Evolutionary conservation across 2,329 filamentous ascomycete species (phyloP).

Genomic region (Aspergillus ochraceoroseus): DNA sequence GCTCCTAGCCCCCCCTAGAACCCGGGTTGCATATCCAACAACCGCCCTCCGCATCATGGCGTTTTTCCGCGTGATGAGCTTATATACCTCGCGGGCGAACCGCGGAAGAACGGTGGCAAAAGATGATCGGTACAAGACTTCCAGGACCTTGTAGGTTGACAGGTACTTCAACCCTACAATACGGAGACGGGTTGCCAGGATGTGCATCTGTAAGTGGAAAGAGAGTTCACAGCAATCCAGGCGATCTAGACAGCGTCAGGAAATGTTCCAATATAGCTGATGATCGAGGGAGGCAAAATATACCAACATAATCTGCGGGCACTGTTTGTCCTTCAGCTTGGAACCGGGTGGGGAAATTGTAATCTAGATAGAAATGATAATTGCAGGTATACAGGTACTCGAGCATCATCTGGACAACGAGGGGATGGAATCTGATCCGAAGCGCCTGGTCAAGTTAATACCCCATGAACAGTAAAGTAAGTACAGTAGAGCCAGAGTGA

Average conservation of each 20-base stretch:
- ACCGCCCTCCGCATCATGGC: background rate
- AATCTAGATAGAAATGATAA: constrained; percentile 3
- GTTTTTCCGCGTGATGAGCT: background rate
- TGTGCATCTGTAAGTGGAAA: constrained; percentile 5
- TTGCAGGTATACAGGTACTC: constrained; percentile 6
- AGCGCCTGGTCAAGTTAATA: too few species aligned
- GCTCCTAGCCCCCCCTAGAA: background rate
- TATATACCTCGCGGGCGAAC: constrained; percentile 10
- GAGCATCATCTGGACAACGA: constrained; percentile 5
- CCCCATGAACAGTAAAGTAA: too few species aligned
- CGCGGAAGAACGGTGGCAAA: constrained; percentile 8
- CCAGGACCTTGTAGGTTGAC: background rate
- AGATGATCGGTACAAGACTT: background rate
- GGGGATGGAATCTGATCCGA: constrained; percentile 4
- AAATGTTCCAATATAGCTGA: too few species aligned
- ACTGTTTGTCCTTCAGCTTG: constrained; percentile 2
- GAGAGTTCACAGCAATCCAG: constrained; percentile 7
- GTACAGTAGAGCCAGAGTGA: too few species aligned
- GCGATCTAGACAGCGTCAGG: constrained; percentile 2
- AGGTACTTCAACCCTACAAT: background rate
- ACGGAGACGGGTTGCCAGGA: constrained; percentile 1
- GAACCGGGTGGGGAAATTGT: constrained; percentile 3
- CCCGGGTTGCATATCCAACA: background rate
- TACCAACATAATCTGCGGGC: constrained; percentile 4
- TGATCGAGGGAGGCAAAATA: background rate